These are phyloP conservation scores for Globisporangium spinosum DNA, from an alignment of 352 stramenopile species.

Conservation along the genomic window DNA sequence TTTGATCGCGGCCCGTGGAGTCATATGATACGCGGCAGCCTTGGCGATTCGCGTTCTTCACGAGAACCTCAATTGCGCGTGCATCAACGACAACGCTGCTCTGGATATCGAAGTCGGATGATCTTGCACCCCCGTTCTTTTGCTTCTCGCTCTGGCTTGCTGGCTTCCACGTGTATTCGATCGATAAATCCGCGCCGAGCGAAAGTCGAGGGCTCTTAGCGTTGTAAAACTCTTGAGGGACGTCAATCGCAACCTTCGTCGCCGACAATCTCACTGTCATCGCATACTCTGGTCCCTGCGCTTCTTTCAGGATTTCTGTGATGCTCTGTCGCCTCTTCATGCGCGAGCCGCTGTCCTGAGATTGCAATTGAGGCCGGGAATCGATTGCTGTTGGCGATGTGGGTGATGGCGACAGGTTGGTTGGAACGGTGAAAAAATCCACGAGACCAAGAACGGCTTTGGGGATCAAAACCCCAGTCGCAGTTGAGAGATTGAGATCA, in stretches of 20 bases:
- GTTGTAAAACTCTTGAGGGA: slow-evolving; percentile 53
- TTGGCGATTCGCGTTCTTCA: slow-evolving; percentile 62
- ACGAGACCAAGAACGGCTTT: slow-evolving; percentile 39
- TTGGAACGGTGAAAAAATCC: slow-evolving; percentile 55
- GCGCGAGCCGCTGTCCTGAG: background rate
- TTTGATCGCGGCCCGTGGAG: slow-evolving; percentile 13
- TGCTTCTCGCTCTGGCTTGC: slow-evolving; percentile 7
- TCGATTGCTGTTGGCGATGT: background rate
- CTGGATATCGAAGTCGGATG: slow-evolving; percentile 61
- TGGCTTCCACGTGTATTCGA: slow-evolving; percentile 54
- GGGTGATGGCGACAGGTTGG: slow-evolving; percentile 7
- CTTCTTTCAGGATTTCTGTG: slow-evolving; percentile 44
- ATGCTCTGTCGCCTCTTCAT: slow-evolving; percentile 42
- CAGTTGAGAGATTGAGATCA: slow-evolving; percentile 41
- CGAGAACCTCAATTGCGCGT: slow-evolving; percentile 56
- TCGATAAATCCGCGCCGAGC: slow-evolving; percentile 51
- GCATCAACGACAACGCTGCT: slow-evolving; percentile 61
- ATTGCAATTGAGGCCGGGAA: background rate
- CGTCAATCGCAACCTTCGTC: slow-evolving; percentile 44
- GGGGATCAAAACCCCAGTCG: slow-evolving; percentile 54
- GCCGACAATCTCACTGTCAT: slow-evolving; percentile 44
- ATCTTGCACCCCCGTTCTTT: slow-evolving; percentile 14
- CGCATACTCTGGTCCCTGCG: slow-evolving; percentile 38
- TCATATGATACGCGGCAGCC: slow-evolving; percentile 47
- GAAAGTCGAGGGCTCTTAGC: slow-evolving; percentile 39